Conservation (phyloP, 1,284 basidiomycete species). For the Leccinum holopus region DNA sequence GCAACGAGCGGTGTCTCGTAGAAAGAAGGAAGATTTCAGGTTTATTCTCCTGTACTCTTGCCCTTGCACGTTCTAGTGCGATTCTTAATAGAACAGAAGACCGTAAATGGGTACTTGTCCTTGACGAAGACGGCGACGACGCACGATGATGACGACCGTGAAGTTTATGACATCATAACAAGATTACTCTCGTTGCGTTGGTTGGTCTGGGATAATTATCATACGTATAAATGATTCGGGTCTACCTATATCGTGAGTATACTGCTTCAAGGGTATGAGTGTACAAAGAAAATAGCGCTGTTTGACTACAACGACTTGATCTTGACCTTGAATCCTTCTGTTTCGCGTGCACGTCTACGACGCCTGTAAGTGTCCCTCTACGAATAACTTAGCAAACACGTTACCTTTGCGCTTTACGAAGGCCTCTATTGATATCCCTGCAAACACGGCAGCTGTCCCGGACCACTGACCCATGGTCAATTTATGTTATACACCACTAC, state of each 20-base stretch:
- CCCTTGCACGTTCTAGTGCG: not conserved
- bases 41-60: constrained; percentile 24
- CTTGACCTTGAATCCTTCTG: constrained; percentile 72
- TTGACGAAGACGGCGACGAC: constrained; percentile 24
- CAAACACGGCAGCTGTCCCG: constrained; percentile 89
- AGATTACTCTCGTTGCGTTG: not conserved
- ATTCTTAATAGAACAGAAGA: constrained; percentile 45
- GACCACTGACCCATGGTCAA: constrained; percentile 87
- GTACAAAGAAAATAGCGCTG: constrained; percentile 1
- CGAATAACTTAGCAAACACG: constrained; percentile 1
- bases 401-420: constrained; percentile 81
- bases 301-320: constrained; percentile 66
- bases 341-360: constrained; percentile 74
- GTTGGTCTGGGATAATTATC: constrained; percentile 22
- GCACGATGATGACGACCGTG: constrained; percentile 29
- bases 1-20: constrained; percentile 47
- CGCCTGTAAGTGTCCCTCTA: constrained; percentile 2
- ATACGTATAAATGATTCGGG: constrained; percentile 26
- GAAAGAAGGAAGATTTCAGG: constrained; percentile 63
- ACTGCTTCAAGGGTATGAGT: constrained; percentile 20
- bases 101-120: constrained; percentile 49
- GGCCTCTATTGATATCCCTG: constrained; percentile 92
- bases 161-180: constrained; percentile 24
- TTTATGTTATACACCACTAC: constrained; percentile 88
- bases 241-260: constrained; percentile 19